A percentile compares a stretch with the other conserved stretches of the same genome.
Evolutionary conservation across 345 rosid species (phyloP).

Genomic region (thale cress (Arabidopsis thaliana)): DNA sequence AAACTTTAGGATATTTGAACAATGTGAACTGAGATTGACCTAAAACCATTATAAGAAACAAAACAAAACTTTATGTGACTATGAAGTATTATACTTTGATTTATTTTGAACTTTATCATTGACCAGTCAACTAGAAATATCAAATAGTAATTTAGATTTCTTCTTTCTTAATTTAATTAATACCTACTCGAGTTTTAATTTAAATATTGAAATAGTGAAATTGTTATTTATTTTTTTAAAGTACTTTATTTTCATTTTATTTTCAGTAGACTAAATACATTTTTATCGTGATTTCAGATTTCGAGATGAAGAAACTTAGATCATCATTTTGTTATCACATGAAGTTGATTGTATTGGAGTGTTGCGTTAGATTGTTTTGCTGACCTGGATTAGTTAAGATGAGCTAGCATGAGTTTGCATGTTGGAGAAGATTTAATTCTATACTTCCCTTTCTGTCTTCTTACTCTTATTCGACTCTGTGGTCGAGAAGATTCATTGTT

Average conservation of each 20-base stretch:
- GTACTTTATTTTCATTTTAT: not conserved
- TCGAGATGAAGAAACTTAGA: not conserved
- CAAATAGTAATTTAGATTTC: not conserved
- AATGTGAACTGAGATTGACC: not conserved
- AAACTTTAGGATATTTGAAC: not conserved
- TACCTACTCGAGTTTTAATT: no score
- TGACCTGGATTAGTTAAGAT: conserved; percentile 1
- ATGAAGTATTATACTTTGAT: not conserved
- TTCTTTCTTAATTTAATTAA: no score
- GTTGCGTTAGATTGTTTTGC: conserved; percentile 1
- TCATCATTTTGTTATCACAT: not conserved
- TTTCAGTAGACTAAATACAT: not conserved
- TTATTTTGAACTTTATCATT: not conserved
- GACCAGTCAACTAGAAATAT: not conserved
- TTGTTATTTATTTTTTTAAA: not conserved
- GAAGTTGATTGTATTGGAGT: not conserved
- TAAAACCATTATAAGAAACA: not conserved
- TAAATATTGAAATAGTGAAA: not conserved
- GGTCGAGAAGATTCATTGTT: no score
- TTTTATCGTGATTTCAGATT: not conserved
- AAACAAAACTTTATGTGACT: not conserved
- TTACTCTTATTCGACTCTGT: no score
- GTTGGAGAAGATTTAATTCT: not conserved
- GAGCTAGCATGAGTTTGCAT: not conserved
- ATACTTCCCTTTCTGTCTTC: no score